phyloP scores from a whole-genome alignment of 768 basidiomycete genomes.

The Pleurotus cornucopiae region DNA sequence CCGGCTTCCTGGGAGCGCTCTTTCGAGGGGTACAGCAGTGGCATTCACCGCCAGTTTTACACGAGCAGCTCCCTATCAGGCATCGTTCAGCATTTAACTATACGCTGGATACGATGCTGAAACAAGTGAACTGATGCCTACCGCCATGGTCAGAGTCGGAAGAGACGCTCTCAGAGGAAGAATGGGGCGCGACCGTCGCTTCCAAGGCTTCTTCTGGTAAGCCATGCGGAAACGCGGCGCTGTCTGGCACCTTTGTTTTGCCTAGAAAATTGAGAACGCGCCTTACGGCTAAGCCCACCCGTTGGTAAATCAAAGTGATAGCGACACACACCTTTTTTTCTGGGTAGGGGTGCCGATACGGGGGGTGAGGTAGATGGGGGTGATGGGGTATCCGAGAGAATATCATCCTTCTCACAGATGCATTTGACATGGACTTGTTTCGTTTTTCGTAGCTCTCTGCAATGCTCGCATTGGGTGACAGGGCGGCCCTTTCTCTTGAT shows the following conservation, averaged over 20 bases:
- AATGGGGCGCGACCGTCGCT: slow-evolving; percentile 51
- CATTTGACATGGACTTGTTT: slow-evolving; percentile 87
- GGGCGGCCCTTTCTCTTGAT: slow-evolving; percentile 93
- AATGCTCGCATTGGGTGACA: slow-evolving; percentile 86
- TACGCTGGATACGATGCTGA: slow-evolving; percentile 22
- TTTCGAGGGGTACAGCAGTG: slow-evolving; percentile 55
- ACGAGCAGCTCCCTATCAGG: slow-evolving; percentile 45
- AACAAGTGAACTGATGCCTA: slow-evolving; percentile 41
- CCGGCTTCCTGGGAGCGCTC: slow-evolving; percentile 27
- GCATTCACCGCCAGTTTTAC: slow-evolving; percentile 50
- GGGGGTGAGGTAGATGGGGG: slow-evolving; percentile 26
- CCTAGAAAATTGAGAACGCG: slow-evolving; percentile 34
- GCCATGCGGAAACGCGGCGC: slow-evolving; percentile 80
- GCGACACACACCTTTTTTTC: slow-evolving; percentile 62
- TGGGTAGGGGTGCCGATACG: slow-evolving; percentile 27
- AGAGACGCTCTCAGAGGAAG: slow-evolving; percentile 42
- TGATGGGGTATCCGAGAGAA: slow-evolving; percentile 36
- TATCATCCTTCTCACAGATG: slow-evolving; percentile 74
- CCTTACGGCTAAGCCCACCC: slow-evolving; percentile 44
- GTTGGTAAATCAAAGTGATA: slow-evolving; percentile 11
- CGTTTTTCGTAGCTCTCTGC: slow-evolving; percentile 80
- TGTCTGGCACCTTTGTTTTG: slow-evolving; percentile 54
- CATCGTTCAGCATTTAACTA: slow-evolving; percentile 3
- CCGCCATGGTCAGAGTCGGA: slow-evolving; percentile 64
- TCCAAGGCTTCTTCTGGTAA: slow-evolving; percentile 65